These are phyloP conservation scores for Striga asiatica DNA, from an alignment of 257 asterid species.

Conservation along the genomic window DNA sequence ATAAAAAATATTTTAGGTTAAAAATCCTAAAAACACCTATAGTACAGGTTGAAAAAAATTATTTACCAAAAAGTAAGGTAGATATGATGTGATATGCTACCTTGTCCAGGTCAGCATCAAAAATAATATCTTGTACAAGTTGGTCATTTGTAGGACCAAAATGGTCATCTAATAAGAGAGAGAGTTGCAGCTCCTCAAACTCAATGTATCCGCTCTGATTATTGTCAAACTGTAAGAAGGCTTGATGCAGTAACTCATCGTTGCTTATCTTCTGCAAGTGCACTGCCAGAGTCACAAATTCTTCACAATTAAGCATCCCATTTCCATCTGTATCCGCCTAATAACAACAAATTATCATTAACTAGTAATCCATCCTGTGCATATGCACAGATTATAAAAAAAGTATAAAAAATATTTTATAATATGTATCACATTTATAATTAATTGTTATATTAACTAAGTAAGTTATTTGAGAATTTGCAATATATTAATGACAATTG, in stretches of 20 bases:
- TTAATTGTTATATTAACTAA: no score
- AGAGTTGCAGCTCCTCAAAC: constrained; percentile 57
- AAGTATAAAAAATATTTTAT: no score
- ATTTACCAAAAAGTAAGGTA: no score
- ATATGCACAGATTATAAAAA: no score
- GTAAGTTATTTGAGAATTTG: no score
- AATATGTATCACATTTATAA: no score
- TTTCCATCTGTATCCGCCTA: constrained; percentile 71
- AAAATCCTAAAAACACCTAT: no score
- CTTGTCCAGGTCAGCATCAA: constrained; percentile 78
- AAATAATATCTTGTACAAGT: constrained; percentile 53
- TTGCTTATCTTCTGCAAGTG: constrained; percentile 49
- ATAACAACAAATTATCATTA: not conserved
- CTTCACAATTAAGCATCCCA: constrained; percentile 57
- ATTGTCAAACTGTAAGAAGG: constrained; percentile 56
- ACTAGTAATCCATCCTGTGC: no score
- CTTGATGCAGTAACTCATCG: constrained; percentile 52
- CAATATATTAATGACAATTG: no score
- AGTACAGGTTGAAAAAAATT: no score
- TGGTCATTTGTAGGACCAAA: constrained; percentile 40
- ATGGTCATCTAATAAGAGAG: constrained; percentile 41
- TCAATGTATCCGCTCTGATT: constrained; percentile 63
- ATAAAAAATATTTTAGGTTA: no score
- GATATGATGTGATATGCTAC: no score
- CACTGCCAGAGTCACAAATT: constrained; percentile 64